Percentiles rank a stretch among this genome's conserved stretches.
These are phyloP conservation scores for Cryptosporidium canis DNA, from an alignment of 169 alveolate genomes.

Conservation along the genomic window DNA sequence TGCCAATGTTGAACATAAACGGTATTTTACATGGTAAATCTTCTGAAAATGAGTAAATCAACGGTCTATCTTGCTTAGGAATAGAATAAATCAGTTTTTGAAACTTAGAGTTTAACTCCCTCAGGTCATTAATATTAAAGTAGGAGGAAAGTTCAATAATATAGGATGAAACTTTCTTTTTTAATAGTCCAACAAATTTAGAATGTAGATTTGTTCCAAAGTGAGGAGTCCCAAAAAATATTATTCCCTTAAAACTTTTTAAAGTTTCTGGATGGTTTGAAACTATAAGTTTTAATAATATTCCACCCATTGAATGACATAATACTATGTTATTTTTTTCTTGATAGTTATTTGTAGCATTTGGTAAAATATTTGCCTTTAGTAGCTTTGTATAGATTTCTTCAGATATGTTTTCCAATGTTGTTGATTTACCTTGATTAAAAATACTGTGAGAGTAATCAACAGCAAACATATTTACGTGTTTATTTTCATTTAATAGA, in stretches of 20 bases:
- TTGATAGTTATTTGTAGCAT: not conserved
- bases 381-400: constrained; percentile 23
- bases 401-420: constrained; percentile 41
- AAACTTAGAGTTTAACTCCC: constrained; percentile 5
- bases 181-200: not conserved
- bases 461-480: constrained; percentile 15
- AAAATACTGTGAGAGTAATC: constrained; percentile 53
- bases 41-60: constrained; percentile 50
- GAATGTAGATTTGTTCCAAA: constrained; percentile 51
- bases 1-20: constrained; percentile 19
- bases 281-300: constrained; percentile 26
- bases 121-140: constrained; percentile 6
- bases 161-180: constrained; percentile 17
- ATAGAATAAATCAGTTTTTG: constrained; percentile 53
- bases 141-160: constrained; percentile 43
- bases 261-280: constrained; percentile 54
- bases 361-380: constrained; percentile 57
- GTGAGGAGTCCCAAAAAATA: constrained; percentile 72
- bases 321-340: constrained; percentile 38
- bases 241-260: constrained; percentile 33
- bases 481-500: not conserved
- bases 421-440: not conserved
- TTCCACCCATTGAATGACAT: constrained; percentile 73
- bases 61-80: constrained; percentile 40
- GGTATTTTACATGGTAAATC: constrained; percentile 61